These are phyloP conservation scores for Coemansia sp. DNA, from an alignment of 192 early-diverging fungal genomes.

Conservation along the genomic window DNA sequence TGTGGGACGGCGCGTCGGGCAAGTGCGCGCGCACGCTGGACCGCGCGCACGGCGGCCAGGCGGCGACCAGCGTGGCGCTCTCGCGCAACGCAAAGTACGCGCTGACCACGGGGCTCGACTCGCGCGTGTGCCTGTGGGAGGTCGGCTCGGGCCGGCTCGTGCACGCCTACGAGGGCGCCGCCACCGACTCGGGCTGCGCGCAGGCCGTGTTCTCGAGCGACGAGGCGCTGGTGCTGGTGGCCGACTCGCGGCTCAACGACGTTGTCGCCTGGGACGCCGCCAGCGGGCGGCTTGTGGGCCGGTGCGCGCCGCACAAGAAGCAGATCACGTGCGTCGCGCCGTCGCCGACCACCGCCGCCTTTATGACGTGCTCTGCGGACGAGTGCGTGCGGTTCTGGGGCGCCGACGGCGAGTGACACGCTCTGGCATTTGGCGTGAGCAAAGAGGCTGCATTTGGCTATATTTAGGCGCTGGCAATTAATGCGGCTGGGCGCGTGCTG, in stretches of 20 bases:
- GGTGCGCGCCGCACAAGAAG: slow-evolving; percentile 23
- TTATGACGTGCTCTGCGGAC: slow-evolving; percentile 50
- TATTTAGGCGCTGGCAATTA: not conserved
- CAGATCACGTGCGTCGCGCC: slow-evolving; percentile 36
- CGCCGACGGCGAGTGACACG: not conserved
- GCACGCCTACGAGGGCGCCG: slow-evolving; percentile 72
- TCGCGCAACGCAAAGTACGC: slow-evolving; percentile 78
- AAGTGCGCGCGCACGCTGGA: slow-evolving; percentile 75
- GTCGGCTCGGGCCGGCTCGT: slow-evolving; percentile 71
- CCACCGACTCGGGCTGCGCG: slow-evolving; percentile 34
- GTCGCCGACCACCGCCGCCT: slow-evolving; percentile 30
- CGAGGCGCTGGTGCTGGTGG: slow-evolving; percentile 70
- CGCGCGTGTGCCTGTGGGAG: slow-evolving; percentile 81
- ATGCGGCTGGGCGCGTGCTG: not conserved
- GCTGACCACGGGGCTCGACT: slow-evolving; percentile 81
- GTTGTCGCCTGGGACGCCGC: slow-evolving; percentile 75
- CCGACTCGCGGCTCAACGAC: slow-evolving; percentile 66
- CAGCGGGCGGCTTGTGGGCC: slow-evolving; percentile 61
- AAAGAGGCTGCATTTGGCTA: not conserved
- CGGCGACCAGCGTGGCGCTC: slow-evolving; percentile 75
- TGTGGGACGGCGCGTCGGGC: slow-evolving; percentile 85
- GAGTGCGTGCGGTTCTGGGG: slow-evolving; percentile 48
- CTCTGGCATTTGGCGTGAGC: not conserved
- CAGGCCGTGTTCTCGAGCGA: slow-evolving; percentile 67
- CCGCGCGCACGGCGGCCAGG: slow-evolving; percentile 74